These are phyloP conservation scores for Caryopteris hybrid DNA, from an alignment of 305 asterid species.

Conservation along the genomic window DNA sequence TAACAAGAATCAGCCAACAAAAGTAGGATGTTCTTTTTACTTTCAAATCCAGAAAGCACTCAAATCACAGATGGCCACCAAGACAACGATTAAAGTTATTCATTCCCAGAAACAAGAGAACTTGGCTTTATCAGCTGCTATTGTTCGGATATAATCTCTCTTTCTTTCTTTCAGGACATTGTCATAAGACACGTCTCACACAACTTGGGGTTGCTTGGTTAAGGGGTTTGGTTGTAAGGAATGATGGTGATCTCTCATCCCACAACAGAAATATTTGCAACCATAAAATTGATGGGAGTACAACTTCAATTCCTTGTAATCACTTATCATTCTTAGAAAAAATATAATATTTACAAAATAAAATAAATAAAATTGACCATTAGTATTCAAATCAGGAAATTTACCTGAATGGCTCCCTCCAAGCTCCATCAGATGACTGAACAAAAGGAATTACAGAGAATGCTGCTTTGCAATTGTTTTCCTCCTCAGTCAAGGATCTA, in stretches of 20 bases:
- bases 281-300: background rate
- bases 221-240: background rate
- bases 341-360: no score
- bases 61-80: slow-evolving; percentile 7
- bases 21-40: background rate
- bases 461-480: slow-evolving; percentile 56
- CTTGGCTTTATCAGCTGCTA: background rate
- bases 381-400: slow-evolving; percentile 10
- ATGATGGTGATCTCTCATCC: background rate
- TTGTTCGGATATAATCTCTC: background rate
- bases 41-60: slow-evolving; percentile 4
- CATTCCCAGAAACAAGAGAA: slow-evolving; percentile 6
- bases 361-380: background rate
- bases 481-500: slow-evolving; percentile 59
- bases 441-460: slow-evolving; percentile 69
- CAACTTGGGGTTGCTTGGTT: background rate
- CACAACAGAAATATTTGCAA: background rate
- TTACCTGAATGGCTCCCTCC: slow-evolving; percentile 91
- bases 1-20: background rate
- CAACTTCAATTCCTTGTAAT: background rate
- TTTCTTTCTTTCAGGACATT: slow-evolving; percentile 1
- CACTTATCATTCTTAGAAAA: background rate
- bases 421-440: slow-evolving; percentile 66
- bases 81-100: background rate
- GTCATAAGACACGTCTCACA: background rate